Conservation (phyloP, 352 stramenopile genomes). For the Globisporangium echinulatum region DNA sequence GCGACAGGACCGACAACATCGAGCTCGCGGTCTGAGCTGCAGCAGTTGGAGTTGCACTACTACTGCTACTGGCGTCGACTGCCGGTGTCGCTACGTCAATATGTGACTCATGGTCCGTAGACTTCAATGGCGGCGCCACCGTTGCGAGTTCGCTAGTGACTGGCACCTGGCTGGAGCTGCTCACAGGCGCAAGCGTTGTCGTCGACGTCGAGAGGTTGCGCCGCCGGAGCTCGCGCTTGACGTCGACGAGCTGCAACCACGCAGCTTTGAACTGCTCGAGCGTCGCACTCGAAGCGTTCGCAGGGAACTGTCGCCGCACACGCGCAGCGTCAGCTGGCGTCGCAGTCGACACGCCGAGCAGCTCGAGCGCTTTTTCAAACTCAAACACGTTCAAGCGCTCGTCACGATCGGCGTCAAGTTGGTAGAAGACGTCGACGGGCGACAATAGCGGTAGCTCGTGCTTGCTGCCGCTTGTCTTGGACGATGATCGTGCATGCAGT, state of each 20-base stretch:
- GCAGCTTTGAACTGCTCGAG: conserved; percentile 51
- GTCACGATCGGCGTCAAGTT: conserved; percentile 55
- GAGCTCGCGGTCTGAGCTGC: neutral
- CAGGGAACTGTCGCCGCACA: conserved; percentile 27
- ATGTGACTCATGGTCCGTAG: too few relatives aligned
- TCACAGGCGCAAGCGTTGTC: too few relatives aligned
- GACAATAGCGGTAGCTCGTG: conserved; percentile 18
- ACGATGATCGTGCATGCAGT: conserved; percentile 11
- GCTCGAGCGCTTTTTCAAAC: conserved; percentile 52
- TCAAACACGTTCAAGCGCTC: conserved; percentile 57
- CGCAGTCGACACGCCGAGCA: conserved; percentile 26
- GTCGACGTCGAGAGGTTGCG: conserved; percentile 17
- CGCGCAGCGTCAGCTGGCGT: conserved; percentile 14
- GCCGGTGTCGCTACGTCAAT: neutral
- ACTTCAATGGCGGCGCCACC: too few relatives aligned
- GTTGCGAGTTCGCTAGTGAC: neutral
- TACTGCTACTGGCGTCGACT: neutral
- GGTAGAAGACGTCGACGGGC: conserved; percentile 51
- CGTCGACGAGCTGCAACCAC: conserved; percentile 46
- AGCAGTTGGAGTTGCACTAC: neutral
- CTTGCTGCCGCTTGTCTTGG: conserved; percentile 1
- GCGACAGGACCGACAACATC: conserved; percentile 3
- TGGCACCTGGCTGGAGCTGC: neutral
- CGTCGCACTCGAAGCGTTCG: conserved; percentile 22
- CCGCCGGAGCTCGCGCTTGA: conserved; percentile 33